These are phyloP conservation scores for Lasiodiplodia theobromae DNA, from an alignment of 2,329 filamentous ascomycete species.

Conservation along the genomic window DNA sequence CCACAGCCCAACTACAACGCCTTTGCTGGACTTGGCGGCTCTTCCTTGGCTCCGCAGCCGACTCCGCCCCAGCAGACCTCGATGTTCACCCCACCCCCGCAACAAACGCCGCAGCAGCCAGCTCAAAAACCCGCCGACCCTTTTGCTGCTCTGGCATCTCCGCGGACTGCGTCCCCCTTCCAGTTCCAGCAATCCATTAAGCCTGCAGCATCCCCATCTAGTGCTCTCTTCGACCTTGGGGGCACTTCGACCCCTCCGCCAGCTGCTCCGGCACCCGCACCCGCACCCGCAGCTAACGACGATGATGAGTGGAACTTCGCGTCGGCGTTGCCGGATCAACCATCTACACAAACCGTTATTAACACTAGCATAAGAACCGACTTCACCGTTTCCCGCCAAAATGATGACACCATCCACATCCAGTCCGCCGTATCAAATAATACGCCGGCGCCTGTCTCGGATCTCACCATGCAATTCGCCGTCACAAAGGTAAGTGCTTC, in stretches of 20 bases:
- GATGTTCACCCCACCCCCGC: constrained; percentile 47
- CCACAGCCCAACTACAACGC: constrained; percentile 64
- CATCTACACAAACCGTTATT: constrained; percentile 71
- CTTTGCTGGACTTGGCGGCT: constrained; percentile 60
- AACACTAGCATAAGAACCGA: constrained; percentile 75
- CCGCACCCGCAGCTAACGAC: constrained; percentile 69
- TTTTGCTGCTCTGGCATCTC: constrained; percentile 65
- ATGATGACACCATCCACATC: constrained; percentile 68
- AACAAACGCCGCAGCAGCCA: constrained; percentile 44
- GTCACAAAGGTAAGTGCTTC: constrained; percentile 77
- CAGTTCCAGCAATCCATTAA: constrained; percentile 56
- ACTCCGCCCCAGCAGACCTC: constrained; percentile 54
- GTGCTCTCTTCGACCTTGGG: constrained; percentile 45
- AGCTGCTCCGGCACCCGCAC: constrained; percentile 31
- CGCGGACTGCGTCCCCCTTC: constrained; percentile 58
- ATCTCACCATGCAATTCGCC: constrained; percentile 89
- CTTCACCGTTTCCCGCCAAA: constrained; percentile 71
- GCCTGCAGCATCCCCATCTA: constrained; percentile 40
- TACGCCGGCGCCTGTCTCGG: constrained; percentile 72
- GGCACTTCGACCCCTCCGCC: constrained; percentile 34
- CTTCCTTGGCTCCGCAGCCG: constrained; percentile 47
- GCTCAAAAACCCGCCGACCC: constrained; percentile 58
- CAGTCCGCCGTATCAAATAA: constrained; percentile 85
- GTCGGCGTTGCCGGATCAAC: constrained; percentile 77
- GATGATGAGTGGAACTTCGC: constrained; percentile 97